These are phyloP conservation scores for Saturnispora gosingensis DNA, from an alignment of 805 yeast genomes.

Conservation along the genomic window DNA sequence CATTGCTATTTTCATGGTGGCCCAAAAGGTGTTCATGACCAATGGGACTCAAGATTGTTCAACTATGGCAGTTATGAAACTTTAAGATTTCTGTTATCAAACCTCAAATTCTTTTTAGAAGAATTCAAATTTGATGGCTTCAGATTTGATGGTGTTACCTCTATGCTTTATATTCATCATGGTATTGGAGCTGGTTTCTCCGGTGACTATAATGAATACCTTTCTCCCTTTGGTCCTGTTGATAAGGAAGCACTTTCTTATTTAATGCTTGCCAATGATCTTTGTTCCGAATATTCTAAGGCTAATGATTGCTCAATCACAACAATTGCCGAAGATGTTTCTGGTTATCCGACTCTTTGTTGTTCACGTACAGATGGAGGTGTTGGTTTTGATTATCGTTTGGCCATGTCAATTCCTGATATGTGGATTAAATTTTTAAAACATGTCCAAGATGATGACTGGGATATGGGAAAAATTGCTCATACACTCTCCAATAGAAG, in stretches of 20 bases:
- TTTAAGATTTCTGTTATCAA: constrained; percentile 72
- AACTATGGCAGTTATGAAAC: constrained; percentile 91
- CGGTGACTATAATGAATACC: constrained; percentile 88
- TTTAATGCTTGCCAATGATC: constrained; percentile 81
- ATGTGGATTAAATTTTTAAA: constrained; percentile 97
- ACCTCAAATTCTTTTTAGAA: constrained; percentile 74
- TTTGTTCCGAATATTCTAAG: constrained; percentile 47
- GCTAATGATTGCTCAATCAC: constrained; percentile 31
- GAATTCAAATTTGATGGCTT: constrained; percentile 88
- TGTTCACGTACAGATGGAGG: constrained; percentile 70
- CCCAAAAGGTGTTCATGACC: constrained; percentile 76
- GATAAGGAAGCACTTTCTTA: constrained; percentile 84
- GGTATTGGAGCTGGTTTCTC: constrained; percentile 85
- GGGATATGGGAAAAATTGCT: constrained; percentile 80
- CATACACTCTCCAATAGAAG: constrained; percentile 83
- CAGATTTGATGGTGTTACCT: constrained; percentile 93
- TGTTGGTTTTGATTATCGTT: constrained; percentile 84
- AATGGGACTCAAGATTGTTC: constrained; percentile 95
- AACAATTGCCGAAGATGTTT: constrained; percentile 92
- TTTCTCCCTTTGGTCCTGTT: constrained; percentile 63
- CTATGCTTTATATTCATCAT: constrained; percentile 86
- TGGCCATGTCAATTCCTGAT: constrained; percentile 97
- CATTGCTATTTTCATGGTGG: constrained; percentile 88
- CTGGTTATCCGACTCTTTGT: constrained; percentile 95
- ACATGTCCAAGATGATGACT: constrained; percentile 75